Evolutionary conservation across 2,329 filamentous ascomycete genomes (phyloP), one percentile per base, ranked within the genome.

Genomic region (Fusarium lyarnte): DNA sequence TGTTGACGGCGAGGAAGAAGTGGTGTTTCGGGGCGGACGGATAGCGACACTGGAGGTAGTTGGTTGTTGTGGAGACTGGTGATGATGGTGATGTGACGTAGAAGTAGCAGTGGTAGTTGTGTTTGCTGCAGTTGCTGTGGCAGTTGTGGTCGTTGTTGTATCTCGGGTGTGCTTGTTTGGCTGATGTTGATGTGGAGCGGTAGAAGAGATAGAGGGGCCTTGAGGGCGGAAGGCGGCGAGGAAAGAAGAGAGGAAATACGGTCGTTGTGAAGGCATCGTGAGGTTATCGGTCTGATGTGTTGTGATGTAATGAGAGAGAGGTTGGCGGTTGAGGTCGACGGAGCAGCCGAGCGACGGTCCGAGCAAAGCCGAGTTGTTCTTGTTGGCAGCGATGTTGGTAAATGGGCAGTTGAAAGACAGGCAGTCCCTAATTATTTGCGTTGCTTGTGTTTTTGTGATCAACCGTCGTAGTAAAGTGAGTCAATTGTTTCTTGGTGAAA

Each of bases 241-340:
- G 81, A 88, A 87, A 76, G 85, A 86, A 51, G 87, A 87, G 76
- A 88, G 85, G 81, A 88, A 88, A 79, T 85, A 88, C 51, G 87
- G 86, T 54, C 86, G 85, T 76, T 88, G 86, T 39, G 86, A 86
- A 52, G 86, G 84, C 86, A 87, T 87, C 52, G 36, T 59, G 25
- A 29, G 39, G 49, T 58, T 17, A 12, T 29, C 27, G 38, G 39
- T 38, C 42, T 49, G 41, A 31, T n/a, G 36, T 60, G 43, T 39
- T 57, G 33, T 52, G 41, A 19, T 47, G 41, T 52, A 31, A 39
- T 13, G 31, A n/a, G n/a, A 51, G 58, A 38, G 33, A 60, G 36
- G 41, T 47, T 47, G 35, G 27, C 25, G 27, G 36, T 42, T 51
- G 45, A 51, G 51, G 47, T 61, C n/a, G 49, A 55, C 38, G 31